Evolutionary conservation across 2,329 filamentous ascomycete species (phyloP).

Genomic region (Microcyclospora tardicrescens): DNA sequence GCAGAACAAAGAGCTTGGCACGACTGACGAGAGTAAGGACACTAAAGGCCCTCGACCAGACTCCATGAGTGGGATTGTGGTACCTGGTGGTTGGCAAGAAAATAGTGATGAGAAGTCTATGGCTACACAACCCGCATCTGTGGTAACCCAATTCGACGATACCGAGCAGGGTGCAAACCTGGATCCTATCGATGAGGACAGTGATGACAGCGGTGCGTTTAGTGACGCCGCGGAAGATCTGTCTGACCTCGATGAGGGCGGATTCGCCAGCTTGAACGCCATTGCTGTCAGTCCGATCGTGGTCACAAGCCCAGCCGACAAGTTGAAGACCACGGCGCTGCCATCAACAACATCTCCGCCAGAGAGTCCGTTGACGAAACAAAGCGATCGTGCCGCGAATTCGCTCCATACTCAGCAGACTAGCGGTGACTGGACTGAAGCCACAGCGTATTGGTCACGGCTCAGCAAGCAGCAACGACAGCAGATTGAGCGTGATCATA

Average conservation of each 20-base stretch:
- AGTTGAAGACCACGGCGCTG: not conserved
- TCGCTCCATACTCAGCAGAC: constrained; percentile 1
- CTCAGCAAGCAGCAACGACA: constrained; percentile 50
- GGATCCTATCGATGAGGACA: constrained; percentile 16
- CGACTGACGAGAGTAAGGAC: constrained; percentile 1
- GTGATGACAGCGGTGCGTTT: constrained; percentile 48
- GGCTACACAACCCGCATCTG: not conserved
- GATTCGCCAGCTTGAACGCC: constrained; percentile 61
- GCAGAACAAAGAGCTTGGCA: constrained; percentile 9
- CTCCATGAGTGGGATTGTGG: constrained; percentile 11
- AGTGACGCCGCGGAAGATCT: constrained; percentile 67
- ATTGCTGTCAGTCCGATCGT: constrained; percentile 49
- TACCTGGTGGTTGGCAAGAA: constrained; percentile 17
- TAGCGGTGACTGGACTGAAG: constrained; percentile 49
- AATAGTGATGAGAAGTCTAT: constrained; percentile 5
- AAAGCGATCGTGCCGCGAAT: constrained; percentile 5
- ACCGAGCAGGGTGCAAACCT: constrained; percentile 1
- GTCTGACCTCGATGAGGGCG: constrained; percentile 49
- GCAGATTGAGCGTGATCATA: constrained; percentile 45
- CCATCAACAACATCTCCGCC: constrained; percentile 4
- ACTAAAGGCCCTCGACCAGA: constrained; percentile 3
- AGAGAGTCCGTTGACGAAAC: constrained; percentile 15
- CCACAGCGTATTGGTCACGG: constrained; percentile 57
- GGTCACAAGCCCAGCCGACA: constrained; percentile 2
- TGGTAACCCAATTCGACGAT: constrained; percentile 3